Evolutionary conservation across 331 rosid genomes (phyloP).

Genomic region (Rhamnella rubrinervis): DNA sequence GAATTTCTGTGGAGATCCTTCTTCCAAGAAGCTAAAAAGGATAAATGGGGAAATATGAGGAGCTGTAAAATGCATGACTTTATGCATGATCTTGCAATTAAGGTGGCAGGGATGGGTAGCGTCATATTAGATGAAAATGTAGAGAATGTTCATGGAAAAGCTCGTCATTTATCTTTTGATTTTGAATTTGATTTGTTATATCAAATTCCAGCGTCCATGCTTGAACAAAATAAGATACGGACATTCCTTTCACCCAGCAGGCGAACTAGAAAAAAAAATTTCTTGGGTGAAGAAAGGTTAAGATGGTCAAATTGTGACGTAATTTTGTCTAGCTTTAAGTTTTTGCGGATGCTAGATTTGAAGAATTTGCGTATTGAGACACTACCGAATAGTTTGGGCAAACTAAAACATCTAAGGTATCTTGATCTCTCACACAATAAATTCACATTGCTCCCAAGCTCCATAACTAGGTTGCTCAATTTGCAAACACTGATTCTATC

Average conservation of each 20-base stretch:
- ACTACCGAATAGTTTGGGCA: neutral
- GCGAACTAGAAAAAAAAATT: too few relatives aligned
- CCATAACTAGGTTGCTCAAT: conserved; percentile 18
- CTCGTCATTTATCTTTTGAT: neutral
- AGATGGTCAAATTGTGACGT: neutral
- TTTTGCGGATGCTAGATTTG: neutral
- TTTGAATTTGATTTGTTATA: neutral
- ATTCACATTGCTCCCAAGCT: conserved; percentile 10
- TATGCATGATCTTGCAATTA: conserved; percentile 3
- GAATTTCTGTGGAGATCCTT: conserved; percentile 27
- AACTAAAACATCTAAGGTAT: neutral
- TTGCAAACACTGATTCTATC: conserved; percentile 37
- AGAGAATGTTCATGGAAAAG: neutral
- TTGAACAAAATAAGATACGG: neutral
- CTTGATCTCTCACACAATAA: neutral
- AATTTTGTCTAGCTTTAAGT: neutral
- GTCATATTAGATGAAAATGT: neutral
- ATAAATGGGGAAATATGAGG: neutral
- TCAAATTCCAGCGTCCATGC: neutral
- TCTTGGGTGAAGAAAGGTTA: too few relatives aligned
- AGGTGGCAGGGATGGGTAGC: neutral
- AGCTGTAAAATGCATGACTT: conserved; percentile 29
- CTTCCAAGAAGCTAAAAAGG: conserved; percentile 19
- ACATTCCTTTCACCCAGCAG: neutral
- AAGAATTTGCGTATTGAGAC: neutral